A percentile compares a stretch with the other conserved stretches of the same genome.
phyloP scores from a whole-genome alignment of 2,329 filamentous ascomycete species.

The Aspergillus pseudoglaucus region DNA sequence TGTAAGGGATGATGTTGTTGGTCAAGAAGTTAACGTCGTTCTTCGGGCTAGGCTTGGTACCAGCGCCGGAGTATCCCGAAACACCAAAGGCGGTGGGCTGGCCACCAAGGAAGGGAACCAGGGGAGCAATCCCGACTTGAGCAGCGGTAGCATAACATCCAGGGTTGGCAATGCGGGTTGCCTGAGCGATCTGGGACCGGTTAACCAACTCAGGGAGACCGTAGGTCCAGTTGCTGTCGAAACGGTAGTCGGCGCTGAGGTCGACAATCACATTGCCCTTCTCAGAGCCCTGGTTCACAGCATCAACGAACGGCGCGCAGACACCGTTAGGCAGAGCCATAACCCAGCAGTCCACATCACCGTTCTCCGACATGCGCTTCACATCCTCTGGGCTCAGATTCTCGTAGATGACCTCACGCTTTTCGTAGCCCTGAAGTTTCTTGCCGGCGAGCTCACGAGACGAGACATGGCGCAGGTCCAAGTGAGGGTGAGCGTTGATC shows the following conservation, averaged over 20 bases:
- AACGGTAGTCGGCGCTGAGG: conserved; percentile 93
- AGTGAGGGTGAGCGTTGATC: conserved; percentile 77
- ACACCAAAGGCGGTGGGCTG: conserved; percentile 83
- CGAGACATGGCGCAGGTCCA: conserved; percentile 86
- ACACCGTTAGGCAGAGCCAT: conserved; percentile 95
- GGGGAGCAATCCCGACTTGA: conserved; percentile 78
- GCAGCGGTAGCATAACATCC: conserved; percentile 94
- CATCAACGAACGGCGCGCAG: conserved; percentile 89
- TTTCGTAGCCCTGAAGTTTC: conserved; percentile 81
- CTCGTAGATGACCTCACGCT: conserved; percentile 87
- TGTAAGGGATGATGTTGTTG: conserved; percentile 87
- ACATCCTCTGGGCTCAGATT: conserved; percentile 84
- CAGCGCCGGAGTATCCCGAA: conserved; percentile 88
- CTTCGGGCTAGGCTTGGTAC: conserved; percentile 88
- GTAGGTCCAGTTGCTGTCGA: conserved; percentile 80
- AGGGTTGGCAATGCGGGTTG: conserved; percentile 82
- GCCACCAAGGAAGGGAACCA: conserved; percentile 70
- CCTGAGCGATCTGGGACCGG: conserved; percentile 67
- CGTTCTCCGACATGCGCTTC: conserved; percentile 71
- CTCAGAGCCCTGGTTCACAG: conserved; percentile 65
- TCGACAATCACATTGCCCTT: conserved; percentile 76
- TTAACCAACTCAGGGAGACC: conserved; percentile 80
- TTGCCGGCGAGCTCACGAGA: conserved; percentile 87
- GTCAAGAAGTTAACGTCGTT: conserved; percentile 79
- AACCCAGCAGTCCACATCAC: conserved; percentile 90